A percentile compares a stretch with the other conserved stretches of the same genome.
These are phyloP conservation scores for Teunomyces lycoperdinae DNA, from an alignment of 805 yeast species.

Conservation along the genomic window DNA sequence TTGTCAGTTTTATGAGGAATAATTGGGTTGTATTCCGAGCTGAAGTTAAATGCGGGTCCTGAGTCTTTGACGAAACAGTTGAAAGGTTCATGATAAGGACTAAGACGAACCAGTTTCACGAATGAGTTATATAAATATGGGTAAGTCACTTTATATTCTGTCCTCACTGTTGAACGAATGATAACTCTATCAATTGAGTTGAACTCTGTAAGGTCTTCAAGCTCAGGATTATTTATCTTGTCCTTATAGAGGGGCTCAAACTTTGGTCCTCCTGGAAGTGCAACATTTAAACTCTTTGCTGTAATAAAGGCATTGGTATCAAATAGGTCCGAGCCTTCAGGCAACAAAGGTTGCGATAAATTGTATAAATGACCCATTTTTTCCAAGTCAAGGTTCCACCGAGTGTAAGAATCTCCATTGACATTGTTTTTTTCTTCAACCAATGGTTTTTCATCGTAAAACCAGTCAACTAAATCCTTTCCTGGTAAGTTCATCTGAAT, in stretches of 20 bases:
- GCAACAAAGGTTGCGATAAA: conserved; percentile 66
- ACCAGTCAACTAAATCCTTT: conserved; percentile 72
- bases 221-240: conserved; percentile 50
- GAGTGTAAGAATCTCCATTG: conserved; percentile 75
- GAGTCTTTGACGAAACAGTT: conserved; percentile 47
- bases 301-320: conserved; percentile 80
- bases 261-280: conserved; percentile 94
- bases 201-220: conserved; percentile 84
- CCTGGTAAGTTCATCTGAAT: conserved; percentile 57
- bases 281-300: conserved; percentile 83
- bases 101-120: conserved; percentile 60
- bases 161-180: conserved; percentile 69
- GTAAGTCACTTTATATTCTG: conserved; percentile 83
- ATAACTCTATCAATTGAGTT: conserved; percentile 86
- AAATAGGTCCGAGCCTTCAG: conserved; percentile 70
- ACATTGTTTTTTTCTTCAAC: conserved; percentile 52
- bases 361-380: conserved; percentile 65
- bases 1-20: conserved; percentile 15
- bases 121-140: conserved; percentile 82
- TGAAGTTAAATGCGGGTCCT: conserved; percentile 58
- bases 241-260: conserved; percentile 83
- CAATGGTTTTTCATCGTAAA: conserved; percentile 76
- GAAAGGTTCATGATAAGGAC: conserved; percentile 65
- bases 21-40: conserved; percentile 57
- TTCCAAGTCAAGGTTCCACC: conserved; percentile 63